phyloP scores from a whole-genome alignment of 1,284 basidiomycete genomes.

The Tylopilus orsonianus region DNA sequence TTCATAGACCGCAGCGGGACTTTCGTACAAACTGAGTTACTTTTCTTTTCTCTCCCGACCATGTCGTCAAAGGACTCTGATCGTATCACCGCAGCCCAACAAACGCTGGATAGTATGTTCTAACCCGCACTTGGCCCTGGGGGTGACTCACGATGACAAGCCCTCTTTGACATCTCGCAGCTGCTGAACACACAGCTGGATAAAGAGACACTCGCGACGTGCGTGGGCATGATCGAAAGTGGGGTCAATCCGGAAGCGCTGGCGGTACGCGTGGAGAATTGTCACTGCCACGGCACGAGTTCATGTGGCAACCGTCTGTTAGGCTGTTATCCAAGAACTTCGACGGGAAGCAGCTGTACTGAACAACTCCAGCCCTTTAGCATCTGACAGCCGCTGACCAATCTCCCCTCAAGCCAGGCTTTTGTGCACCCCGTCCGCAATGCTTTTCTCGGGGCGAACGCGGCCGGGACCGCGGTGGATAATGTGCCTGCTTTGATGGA shows the following conservation, averaged over 20 bases:
- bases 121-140: neutral
- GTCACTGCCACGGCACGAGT: neutral
- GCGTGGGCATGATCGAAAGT: slow-evolving; percentile 81
- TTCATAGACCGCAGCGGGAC: neutral
- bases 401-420: neutral
- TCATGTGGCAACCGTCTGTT: slow-evolving; percentile 9
- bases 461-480: neutral
- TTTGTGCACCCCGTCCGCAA: neutral
- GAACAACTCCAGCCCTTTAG: slow-evolving; percentile 23
- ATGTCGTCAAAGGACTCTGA: slow-evolving; percentile 66
- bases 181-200: slow-evolving; percentile 80
- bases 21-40: neutral
- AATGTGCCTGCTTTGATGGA: slow-evolving; percentile 14
- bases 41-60: neutral
- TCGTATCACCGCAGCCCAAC: slow-evolving; percentile 69
- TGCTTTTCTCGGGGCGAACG: slow-evolving; percentile 4
- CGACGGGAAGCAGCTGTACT: slow-evolving; percentile 57
- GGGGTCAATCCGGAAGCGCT: slow-evolving; percentile 85
- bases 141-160: slow-evolving; percentile 39
- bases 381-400: slow-evolving; percentile 20
- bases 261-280: slow-evolving; percentile 55
- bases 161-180: slow-evolving; percentile 80
- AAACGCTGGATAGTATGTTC: slow-evolving; percentile 74
- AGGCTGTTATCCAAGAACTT: slow-evolving; percentile 78
- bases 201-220: slow-evolving; percentile 79